These are phyloP conservation scores for Pleurotus giganteus DNA, from an alignment of 768 basidiomycete species.

Conservation along the genomic window DNA sequence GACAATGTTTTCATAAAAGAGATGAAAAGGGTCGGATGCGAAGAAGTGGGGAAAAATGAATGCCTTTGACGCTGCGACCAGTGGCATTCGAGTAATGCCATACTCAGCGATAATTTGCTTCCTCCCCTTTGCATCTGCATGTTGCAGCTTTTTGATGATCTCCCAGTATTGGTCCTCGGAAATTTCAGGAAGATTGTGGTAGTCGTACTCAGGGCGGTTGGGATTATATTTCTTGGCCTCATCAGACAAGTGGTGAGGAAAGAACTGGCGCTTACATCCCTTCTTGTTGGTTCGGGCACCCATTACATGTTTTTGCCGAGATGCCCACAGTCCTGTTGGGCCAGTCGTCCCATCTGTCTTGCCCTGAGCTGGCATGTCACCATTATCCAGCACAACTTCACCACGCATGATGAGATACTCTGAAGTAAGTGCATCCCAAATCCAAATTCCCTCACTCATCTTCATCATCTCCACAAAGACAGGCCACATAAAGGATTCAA, in stretches of 20 bases:
- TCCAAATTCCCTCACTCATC: conserved; percentile 28
- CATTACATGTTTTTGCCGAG: too few species aligned
- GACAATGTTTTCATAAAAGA: conserved; percentile 31
- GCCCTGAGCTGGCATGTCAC: conserved; percentile 31
- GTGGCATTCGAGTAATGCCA: conserved; percentile 24
- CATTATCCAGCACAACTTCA: conserved; percentile 19
- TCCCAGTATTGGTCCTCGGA: conserved; percentile 22
- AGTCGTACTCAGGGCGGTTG: conserved; percentile 19
- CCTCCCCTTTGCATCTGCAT: conserved; percentile 14
- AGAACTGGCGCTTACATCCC: conserved; percentile 26
- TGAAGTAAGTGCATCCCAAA: conserved; percentile 27
- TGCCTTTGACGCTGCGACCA: conserved; percentile 26
- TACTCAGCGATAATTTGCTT: conserved; percentile 20
- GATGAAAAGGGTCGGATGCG: conserved; percentile 34
- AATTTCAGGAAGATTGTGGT: conserved; percentile 21
- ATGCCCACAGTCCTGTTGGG: conserved; percentile 18
- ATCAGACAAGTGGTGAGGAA: conserved; percentile 21
- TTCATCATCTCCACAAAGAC: conserved; percentile 26
- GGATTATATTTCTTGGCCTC: conserved; percentile 21
- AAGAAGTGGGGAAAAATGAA: conserved; percentile 31
- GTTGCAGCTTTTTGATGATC: conserved; percentile 16
- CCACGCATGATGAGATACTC: conserved; percentile 20
- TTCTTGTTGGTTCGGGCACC: conserved; percentile 21
- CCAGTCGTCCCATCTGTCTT: conserved; percentile 30
- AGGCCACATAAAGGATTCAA: conserved; percentile 23